Evolutionary conservation across 176 grass and related monocot species (phyloP), one percentile per base, ranked within the genome.

Genomic region (Stipa capillata): DNA sequence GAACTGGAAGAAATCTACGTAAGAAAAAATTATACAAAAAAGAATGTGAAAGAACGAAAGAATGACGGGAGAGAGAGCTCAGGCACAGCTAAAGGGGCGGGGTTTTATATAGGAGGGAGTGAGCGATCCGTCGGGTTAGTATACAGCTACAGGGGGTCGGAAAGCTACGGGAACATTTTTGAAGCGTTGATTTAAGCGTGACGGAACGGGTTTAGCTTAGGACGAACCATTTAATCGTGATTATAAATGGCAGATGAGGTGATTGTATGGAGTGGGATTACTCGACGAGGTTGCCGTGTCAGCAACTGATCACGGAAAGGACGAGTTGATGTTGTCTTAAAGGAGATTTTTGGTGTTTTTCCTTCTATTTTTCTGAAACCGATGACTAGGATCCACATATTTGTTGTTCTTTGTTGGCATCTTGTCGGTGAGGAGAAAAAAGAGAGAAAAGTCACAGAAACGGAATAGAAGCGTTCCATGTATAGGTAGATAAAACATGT

Each of bases 351-450:
- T 9, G 17, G 31, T 63, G 16, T 35, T 36, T 20, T n/a, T 5
- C 3, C 32, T 7, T 15, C 5, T 41, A 14, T 25, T 40, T 6
- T 41, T 79, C 37, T 42, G 37, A 3, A 42, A 83, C 27, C 36
- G 65, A 74, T 85, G 54, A 79, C 13, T 24, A 5, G 7, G 75
- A 85, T 85, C 44, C 67, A 85, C 56, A 8, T 65, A n/a, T n/a
- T n/a, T n/a, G n/a, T n/a, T n/a, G n/a, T 45, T 47, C 58, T 76
- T 44, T 8, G 16, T 33, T 7, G 18, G 6, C 8, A n/a, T 13
- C 67, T 24, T 32, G 42, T 49, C 29, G 55, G 29, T 10, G 45
- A 66, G 11, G 6, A 16, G 4, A 31, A 54, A 8, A 31, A 3
- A 1, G 33, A 61, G 1, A 35, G n/a, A n/a, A n/a, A n/a, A n/a